Base-by-base conservation (phyloP, 495 filamentous ascomycete species). In the Penicillium arizonense region DNA sequence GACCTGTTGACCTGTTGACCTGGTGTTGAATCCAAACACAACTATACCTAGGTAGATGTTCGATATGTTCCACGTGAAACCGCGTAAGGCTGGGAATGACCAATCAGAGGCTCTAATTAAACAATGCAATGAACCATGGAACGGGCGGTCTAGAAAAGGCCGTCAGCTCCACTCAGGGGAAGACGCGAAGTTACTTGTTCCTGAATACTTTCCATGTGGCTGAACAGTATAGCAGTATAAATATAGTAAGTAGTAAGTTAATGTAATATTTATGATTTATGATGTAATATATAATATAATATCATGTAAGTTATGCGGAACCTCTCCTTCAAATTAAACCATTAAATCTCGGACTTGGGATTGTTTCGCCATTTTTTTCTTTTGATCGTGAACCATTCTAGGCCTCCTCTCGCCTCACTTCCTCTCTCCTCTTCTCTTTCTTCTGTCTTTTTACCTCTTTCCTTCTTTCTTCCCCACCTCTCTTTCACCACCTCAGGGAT, bases 71-170 rank as follows among this genome's bases (percentile, higher is more conserved):
- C 38, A 47, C 20, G 33, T 47, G 44, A 35, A 47, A 47, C 28
- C 6, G 32, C 8, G 4, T 16, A 23, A 39, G 46, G 36, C 38
- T 24, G 23, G 23, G 5, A 4, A 24, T 9, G 7, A 42, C 37
- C 38, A 42, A 43, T 42, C 24, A 41, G 14, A 2, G 26, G 18
- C n/a, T 21, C 37, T n/a, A 54, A 24, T 37, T 20, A 45, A 37
- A 45, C 41, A 52, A 14, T 38, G 45, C 4, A 45, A 41, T 49
- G 61, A 69, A 56, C 70, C 67, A 59, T 58, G 70, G 67, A 68
- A 69, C 59, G 50, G 50, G 41, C 52, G 50, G 68, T 66, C 66
- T 68, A 64, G 63, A 71, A 67, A 66, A 55, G 56, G 56, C 61
- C 43, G 45, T 41, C 33, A 61, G 59, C 63, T 40, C 69, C 64